Conservation (phyloP, 208 protist species). For the Trypanosoma platydactyli region DNA sequence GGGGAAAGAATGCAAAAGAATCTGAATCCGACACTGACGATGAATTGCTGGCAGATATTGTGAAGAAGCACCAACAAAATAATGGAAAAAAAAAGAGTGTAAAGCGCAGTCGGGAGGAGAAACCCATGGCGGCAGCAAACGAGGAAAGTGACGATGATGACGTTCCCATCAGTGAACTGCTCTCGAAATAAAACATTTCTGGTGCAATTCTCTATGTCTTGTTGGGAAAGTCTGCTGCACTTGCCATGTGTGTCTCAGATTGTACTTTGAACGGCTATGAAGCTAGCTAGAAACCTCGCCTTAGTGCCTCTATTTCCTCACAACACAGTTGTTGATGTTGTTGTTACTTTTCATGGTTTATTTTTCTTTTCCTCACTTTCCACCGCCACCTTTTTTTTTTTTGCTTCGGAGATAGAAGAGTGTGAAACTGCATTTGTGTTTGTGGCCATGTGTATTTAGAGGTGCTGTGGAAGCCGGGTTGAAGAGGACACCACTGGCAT, state of each 20-base stretch:
- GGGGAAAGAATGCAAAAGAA: constrained; percentile 47
- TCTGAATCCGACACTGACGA: constrained; percentile 24
- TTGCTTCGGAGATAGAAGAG: no score
- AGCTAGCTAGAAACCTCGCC: no score
- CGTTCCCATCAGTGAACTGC: constrained; percentile 55
- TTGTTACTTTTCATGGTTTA: not conserved
- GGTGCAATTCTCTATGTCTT: not conserved
- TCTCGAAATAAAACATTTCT: constrained; percentile 10
- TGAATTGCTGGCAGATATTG: not conserved
- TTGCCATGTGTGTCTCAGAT: no score
- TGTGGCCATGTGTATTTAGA: no score
- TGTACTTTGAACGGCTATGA: no score
- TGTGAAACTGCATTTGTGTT: no score
- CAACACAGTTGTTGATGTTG: not conserved
- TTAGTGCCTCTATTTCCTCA: constrained; percentile 1
- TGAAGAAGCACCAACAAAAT: constrained; percentile 13
- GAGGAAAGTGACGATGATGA: constrained; percentile 73
- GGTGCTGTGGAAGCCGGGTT: no score
- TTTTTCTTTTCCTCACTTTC: no score
- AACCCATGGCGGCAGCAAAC: constrained; percentile 28
- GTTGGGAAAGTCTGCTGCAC: no score
- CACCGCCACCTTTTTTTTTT: no score
- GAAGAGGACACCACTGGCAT: no score
- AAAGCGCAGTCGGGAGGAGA: constrained; percentile 35
- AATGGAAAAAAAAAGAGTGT: constrained; percentile 19